Conservation (phyloP, 1,139 yeast genomes). For the Candida sanyaensis region DNA sequence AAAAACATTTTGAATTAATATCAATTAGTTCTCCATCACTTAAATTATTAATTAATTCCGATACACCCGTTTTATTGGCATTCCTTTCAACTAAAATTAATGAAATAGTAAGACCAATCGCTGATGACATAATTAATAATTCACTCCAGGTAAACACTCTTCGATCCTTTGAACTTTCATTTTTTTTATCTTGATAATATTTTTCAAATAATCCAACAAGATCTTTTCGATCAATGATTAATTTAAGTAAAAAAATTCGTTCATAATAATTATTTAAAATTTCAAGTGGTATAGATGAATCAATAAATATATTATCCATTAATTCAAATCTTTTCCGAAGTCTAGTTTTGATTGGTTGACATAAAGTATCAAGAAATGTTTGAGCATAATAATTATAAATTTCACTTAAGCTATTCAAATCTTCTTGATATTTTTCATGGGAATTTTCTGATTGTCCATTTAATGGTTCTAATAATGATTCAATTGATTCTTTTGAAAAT, state of each 20-base stretch:
- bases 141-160: conserved; percentile 10
- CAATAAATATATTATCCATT: conserved; percentile 8
- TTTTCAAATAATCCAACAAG: conserved; percentile 8
- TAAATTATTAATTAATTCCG: conserved; percentile 8
- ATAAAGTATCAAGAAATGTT: conserved; percentile 11
- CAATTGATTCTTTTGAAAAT: conserved; percentile 33
- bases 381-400: conserved; percentile 8
- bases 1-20: conserved; percentile 28
- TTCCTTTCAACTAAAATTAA: conserved; percentile 11
- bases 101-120: conserved; percentile 8
- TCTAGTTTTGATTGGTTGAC: conserved; percentile 10
- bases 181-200: conserved; percentile 3
- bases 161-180: too few relatives aligned
- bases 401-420: conserved; percentile 20
- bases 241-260: conserved; percentile 7
- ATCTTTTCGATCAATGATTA: conserved; percentile 8
- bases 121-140: conserved; percentile 9
- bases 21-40: conserved; percentile 18
- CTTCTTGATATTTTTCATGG: conserved; percentile 22
- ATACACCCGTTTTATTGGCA: conserved; percentile 5
- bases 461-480: conserved; percentile 25
- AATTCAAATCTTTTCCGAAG: conserved; percentile 10
- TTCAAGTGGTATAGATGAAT: conserved; percentile 8
- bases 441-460: conserved; percentile 15
- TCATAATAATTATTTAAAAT: conserved; percentile 8